Evolutionary conservation across 2,329 filamentous ascomycete species (phyloP).

Genomic region (Ilyonectria sp.): DNA sequence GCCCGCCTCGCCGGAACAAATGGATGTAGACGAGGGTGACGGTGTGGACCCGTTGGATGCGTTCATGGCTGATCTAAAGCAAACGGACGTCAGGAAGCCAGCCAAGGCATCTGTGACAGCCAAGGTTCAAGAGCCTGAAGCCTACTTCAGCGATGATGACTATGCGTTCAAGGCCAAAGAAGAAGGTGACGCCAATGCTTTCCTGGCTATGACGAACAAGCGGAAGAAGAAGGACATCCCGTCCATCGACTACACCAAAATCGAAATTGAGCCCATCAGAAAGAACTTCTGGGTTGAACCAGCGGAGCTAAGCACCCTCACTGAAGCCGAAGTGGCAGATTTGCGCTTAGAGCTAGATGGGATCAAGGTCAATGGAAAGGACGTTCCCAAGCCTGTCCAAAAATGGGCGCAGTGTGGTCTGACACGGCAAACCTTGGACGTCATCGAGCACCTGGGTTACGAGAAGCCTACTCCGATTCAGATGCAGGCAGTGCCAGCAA

Average conservation of each 20-base stretch:
- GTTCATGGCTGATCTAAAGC: constrained; percentile 86
- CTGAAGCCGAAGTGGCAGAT: constrained; percentile 85
- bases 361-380: constrained; percentile 91
- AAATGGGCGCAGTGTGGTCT: constrained; percentile 98
- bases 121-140: constrained; percentile 79
- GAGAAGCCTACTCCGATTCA: constrained; percentile 95
- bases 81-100: constrained; percentile 66
- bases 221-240: constrained; percentile 98
- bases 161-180: constrained; percentile 67
- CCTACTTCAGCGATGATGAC: constrained; percentile 92
- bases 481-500: constrained; percentile 91
- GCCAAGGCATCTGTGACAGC: constrained; percentile 53
- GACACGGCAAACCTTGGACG: constrained; percentile 87
- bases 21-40: constrained; percentile 74
- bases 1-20: constrained; percentile 57
- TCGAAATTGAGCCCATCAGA: constrained; percentile 87
- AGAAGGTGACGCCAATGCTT: constrained; percentile 62
- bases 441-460: constrained; percentile 86
- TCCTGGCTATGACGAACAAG: constrained; percentile 71
- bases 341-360: constrained; percentile 91
- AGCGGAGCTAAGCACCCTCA: constrained; percentile 85
- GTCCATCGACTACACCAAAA: constrained; percentile 86
- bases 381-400: constrained; percentile 92
- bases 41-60: constrained; percentile 93
- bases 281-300: constrained; percentile 98